Percentiles rank a stretch among this genome's conserved stretches.
Conservation (phyloP, 306 rosid genomes). For the Fragaria iinumae region DNA sequence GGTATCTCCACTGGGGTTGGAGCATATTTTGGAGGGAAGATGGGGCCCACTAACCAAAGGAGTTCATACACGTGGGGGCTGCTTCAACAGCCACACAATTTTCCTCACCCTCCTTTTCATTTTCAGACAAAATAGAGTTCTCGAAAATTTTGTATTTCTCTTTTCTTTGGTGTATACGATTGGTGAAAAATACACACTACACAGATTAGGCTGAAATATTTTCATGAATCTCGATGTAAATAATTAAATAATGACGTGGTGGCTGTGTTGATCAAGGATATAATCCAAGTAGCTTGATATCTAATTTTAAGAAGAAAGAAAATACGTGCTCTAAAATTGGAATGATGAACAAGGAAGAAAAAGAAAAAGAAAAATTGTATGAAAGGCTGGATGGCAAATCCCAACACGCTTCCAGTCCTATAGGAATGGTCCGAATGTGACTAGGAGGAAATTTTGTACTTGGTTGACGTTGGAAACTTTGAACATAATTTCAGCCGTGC, state of each 20-base stretch:
- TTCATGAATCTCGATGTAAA: no score
- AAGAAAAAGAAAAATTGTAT: not conserved
- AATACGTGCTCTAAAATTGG: no score
- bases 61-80: slow-evolving; percentile 25
- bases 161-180: not conserved
- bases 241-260: no score
- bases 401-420: not conserved
- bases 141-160: not conserved
- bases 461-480: not conserved
- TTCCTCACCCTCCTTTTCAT: not conserved
- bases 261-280: no score
- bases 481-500: slow-evolving; percentile 1
- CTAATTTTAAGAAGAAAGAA: no score
- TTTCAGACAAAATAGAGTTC: not conserved
- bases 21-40: slow-evolving; percentile 39
- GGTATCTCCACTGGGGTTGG: slow-evolving; percentile 50
- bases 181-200: not conserved
- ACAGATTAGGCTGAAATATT: no score
- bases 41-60: slow-evolving; percentile 28
- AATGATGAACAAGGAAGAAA: not conserved
- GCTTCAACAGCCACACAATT: slow-evolving; percentile 18
- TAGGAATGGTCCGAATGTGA: not conserved
- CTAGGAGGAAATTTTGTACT: not conserved
- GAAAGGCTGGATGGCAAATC: not conserved
- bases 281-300: no score